These are phyloP conservation scores for Tetratostichococcus sp. DNA, from an alignment of 139 green algal species.

Conservation along the genomic window DNA sequence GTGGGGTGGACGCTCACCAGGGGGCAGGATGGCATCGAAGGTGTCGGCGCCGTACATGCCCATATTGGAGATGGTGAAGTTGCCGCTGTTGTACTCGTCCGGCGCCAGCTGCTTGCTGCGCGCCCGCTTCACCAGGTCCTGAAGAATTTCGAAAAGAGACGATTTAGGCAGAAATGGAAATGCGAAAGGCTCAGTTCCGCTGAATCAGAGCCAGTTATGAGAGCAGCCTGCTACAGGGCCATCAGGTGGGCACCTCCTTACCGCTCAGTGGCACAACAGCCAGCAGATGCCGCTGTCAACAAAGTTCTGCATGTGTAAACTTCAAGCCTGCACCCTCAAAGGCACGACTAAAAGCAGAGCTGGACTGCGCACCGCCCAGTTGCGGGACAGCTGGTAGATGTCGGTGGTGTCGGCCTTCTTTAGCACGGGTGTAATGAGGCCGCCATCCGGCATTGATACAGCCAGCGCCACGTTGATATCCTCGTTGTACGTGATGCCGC, in stretches of 20 bases:
- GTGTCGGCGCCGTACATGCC: conserved; percentile 96
- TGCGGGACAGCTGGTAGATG: conserved; percentile 90
- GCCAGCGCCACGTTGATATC: conserved; percentile 92
- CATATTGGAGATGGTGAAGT: conserved; percentile 98
- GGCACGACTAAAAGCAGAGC: too few species aligned
- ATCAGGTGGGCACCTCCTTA: too few species aligned
- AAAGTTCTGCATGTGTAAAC: too few species aligned
- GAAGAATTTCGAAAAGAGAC: too few species aligned
- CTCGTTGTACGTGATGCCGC: conserved; percentile 89
- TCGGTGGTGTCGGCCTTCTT: conserved; percentile 89
- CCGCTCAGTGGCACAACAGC: neutral
- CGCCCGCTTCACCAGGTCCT: conserved; percentile 85
- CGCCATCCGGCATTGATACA: conserved; percentile 93
- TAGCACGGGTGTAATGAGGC: conserved; percentile 97
- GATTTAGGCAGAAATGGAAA: neutral
- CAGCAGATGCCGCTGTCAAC: too few species aligned
- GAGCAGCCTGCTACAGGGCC: too few species aligned
- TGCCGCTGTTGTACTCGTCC: conserved; percentile 83
- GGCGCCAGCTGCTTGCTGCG: conserved; percentile 86
- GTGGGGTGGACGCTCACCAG: too few species aligned
- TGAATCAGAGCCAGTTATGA: neutral
- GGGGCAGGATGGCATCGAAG: conserved; percentile 96
- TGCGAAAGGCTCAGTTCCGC: neutral
- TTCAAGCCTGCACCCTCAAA: too few species aligned
- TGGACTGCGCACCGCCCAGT: conserved; percentile 37